phyloP scores from a whole-genome alignment of 2,329 filamentous ascomycete species.

The Juglanconis oblonga region DNA sequence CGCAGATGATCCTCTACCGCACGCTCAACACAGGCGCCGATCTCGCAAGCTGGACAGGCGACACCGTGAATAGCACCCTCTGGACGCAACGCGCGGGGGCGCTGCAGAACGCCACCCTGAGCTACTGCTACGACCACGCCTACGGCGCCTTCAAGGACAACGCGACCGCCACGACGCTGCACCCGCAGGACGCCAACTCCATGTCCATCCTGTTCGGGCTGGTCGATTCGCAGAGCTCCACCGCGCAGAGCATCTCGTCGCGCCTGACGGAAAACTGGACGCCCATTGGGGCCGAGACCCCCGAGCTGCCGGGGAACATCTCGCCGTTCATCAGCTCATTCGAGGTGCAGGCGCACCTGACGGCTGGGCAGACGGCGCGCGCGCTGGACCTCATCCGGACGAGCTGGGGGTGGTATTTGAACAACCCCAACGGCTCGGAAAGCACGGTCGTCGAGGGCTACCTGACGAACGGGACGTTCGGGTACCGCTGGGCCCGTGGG shows the following conservation, averaged over 20 bases:
- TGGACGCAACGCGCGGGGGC: conserved; percentile 39
- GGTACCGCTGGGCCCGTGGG: conserved; percentile 50
- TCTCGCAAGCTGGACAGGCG: conserved; percentile 46
- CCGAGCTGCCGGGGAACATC: conserved; percentile 56
- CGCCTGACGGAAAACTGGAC: conserved; percentile 51
- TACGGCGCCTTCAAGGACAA: conserved; percentile 55
- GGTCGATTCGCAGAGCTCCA: conserved; percentile 29
- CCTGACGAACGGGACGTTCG: conserved; percentile 52
- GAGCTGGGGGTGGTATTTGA: conserved; percentile 60
- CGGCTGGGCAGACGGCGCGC: conserved; percentile 42
- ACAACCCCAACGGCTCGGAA: conserved; percentile 54
- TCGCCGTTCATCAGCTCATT: conserved; percentile 57
- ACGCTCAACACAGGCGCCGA: conserved; percentile 50
- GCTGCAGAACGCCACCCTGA: conserved; percentile 44
- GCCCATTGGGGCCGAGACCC: conserved; percentile 51
- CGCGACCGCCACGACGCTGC: conserved; percentile 44
- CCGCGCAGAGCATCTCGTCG: conserved; percentile 38
- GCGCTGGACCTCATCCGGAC: conserved; percentile 54
- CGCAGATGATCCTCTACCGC: conserved; percentile 52
- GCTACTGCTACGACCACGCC: conserved; percentile 44
- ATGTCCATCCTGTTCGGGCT: conserved; percentile 51
- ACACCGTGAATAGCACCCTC: conserved; percentile 22
- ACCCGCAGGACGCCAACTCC: conserved; percentile 60
- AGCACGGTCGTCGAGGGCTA: conserved; percentile 61
- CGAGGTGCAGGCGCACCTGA: conserved; percentile 57